Evolutionary conservation across 192 early-diverging fungal genomes (phyloP), one percentile per base, ranked within the genome.

Genomic region (Linnemannia exigua): DNA sequence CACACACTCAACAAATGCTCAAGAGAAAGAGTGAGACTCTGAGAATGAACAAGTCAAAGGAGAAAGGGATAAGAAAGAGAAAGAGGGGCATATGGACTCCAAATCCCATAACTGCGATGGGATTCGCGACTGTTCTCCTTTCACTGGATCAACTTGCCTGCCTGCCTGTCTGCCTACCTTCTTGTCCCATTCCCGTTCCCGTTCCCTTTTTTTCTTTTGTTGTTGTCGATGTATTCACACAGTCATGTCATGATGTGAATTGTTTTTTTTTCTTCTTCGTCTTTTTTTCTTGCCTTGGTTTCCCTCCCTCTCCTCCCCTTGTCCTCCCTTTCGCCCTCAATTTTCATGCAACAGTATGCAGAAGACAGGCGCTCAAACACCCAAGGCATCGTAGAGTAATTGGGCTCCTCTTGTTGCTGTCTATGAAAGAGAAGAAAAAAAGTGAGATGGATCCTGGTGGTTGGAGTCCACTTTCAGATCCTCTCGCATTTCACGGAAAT

Each of bases 221-320:
- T 44, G 41, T 44, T 71, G 41, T 71, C 28, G 70, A n/a, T n/a
- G n/a, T 46, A 16, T 71, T 71, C 41, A 47, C 36, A 46, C 44
- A 38, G 14, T 47, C 38, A 6, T 46, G 25, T 28, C 12, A 3
- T 28, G 15, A 44, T 22, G 35, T 37, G 37, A 44, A 44, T 44
- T 67, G 66, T 19, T 46, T 75, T 71, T 72, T 46, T 50, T 50
- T 4, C 15, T 50, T 63, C 5, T 58, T 67, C 61, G 9, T 44
- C 9, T 44, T 76, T 67, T 67, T 68, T 67, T 38, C 67, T 87
- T 67, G 31, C 41, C 54, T 79, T 72, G 58, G 63, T 81, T 38
- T 47, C 46, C 22, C 51, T 47, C 46, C 22, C 41, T 31, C 70
- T 47, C 41, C 76, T 68, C 68, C 61, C 48, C 71, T 41, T 61